Conservation (phyloP, 768 basidiomycete species). For the Rhizopogon vinicolor region DNA sequence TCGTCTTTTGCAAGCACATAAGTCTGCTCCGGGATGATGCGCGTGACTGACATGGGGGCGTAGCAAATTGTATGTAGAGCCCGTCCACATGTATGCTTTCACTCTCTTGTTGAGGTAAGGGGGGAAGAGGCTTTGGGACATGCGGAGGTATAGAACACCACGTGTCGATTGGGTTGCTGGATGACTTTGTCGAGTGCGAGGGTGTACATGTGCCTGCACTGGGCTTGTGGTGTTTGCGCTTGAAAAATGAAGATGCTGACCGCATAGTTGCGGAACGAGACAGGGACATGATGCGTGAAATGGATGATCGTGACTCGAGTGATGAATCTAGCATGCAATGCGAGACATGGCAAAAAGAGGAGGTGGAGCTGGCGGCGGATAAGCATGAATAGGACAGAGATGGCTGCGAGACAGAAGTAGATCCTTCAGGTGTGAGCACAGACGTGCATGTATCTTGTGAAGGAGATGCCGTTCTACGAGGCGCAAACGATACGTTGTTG, state of each 20-base stretch:
- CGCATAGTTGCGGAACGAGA: conserved; percentile 10
- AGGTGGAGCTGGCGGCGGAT: conserved; percentile 10
- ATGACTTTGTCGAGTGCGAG: not conserved
- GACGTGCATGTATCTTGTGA: not conserved
- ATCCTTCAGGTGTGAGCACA: not conserved
- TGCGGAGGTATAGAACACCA: conserved; percentile 3
- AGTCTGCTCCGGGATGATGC: conserved; percentile 19
- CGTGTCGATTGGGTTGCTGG: conserved; percentile 3
- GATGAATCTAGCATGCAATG: not conserved
- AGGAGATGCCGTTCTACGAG: not conserved
- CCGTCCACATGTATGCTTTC: conserved; percentile 12
- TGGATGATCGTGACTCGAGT: conserved; percentile 13
- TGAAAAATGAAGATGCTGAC: conserved; percentile 21
- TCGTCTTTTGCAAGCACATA: conserved; percentile 28
- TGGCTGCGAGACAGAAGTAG: conserved; percentile 1
- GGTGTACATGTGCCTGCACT: not conserved
- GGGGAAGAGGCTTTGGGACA: conserved; percentile 15
- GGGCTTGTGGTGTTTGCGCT: conserved; percentile 11
- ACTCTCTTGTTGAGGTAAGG: conserved; percentile 3
- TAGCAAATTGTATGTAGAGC: conserved; percentile 21
- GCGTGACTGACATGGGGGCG: not conserved
- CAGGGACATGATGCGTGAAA: conserved; percentile 6
- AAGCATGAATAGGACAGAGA: conserved; percentile 3
- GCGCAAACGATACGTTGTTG: conserved; percentile 19
- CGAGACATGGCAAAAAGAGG: conserved; percentile 23